Base-by-base conservation (phyloP, 2,329 filamentous ascomycete species). In the Xylaria sp. region DNA sequence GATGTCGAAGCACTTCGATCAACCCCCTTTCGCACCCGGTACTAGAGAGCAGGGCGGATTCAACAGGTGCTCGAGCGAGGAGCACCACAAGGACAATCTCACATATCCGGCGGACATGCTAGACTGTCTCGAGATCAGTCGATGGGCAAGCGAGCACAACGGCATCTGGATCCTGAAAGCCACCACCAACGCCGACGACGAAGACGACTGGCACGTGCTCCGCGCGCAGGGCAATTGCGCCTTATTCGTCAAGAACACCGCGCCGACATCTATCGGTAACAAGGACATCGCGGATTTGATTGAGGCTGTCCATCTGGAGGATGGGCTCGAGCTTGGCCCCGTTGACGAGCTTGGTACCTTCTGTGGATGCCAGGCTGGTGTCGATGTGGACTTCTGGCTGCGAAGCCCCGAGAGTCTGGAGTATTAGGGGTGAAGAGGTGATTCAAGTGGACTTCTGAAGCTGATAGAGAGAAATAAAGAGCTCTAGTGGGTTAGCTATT, bases 301-400 rank as follows among this genome's bases (percentile, higher is more conserved):
- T n/a, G 67, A 71, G 4, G 37, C 32, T 28, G 58, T 73, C 13
- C 51, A 69, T n/a, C 32, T 48, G 3, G 23, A 50, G 12, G 62
- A 65, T 28, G 64, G 67, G 7, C 51, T 58, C 39, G 5, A 50
- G 15, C 50, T 69, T 13, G 63, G 56, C 9, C 10, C 55, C 4
- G 13, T 74, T 15, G 73, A 73, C 63, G 68, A 68, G 46, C 41
- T 59, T 18, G 70, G 70, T 9, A 44, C 23, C 12, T 68, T 74
- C 56, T 18, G 8, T 2, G 58, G 37, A 8, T 74, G 72, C 37
- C 62, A 56, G 51, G 63, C 15, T 3, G 55, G 54, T n/a, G 66
- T 39, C 9, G 23, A 34, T 34, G 70, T 75, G 23, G 46, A 46
- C n/a, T 73, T 74, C 54, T 74, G 68, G 70, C 34, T 75, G 39